These are phyloP conservation scores for Microsporum audouinii DNA, from an alignment of 2,329 filamentous ascomycete genomes.

Conservation along the genomic window DNA sequence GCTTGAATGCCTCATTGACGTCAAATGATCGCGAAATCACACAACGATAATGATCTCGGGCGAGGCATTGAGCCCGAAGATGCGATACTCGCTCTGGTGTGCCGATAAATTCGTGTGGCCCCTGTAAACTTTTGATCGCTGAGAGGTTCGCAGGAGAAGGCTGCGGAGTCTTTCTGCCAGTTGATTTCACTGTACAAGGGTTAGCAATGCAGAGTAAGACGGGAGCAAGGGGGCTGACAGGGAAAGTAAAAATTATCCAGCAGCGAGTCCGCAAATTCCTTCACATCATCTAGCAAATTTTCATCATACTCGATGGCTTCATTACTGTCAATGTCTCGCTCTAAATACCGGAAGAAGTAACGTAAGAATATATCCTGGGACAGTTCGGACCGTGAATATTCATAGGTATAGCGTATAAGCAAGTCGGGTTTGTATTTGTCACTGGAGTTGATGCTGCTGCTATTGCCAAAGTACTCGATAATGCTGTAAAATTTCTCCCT, in stretches of 20 bases:
- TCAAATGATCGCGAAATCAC: slow-evolving; percentile 15
- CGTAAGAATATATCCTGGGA: background rate
- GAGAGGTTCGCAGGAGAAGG: background rate
- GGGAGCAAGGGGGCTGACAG: background rate
- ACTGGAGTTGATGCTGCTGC: background rate
- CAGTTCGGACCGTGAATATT: background rate
- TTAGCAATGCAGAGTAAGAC: background rate
- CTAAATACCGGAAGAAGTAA: background rate
- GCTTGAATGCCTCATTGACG: slow-evolving; percentile 11
- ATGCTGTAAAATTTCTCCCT: background rate
- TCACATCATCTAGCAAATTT: background rate
- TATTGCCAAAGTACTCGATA: background rate
- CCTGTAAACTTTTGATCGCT: background rate
- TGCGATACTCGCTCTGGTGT: slow-evolving; percentile 13
- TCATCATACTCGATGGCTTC: background rate
- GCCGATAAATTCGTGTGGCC: background rate
- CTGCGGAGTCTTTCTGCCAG: background rate
- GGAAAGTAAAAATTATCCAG: background rate
- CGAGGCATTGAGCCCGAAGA: slow-evolving; percentile 12
- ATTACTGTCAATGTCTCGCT: background rate
- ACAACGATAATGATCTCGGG: slow-evolving; percentile 15
- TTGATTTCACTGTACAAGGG: background rate
- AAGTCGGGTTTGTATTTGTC: background rate
- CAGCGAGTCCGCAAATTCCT: background rate
- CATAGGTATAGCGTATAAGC: background rate